Evolutionary conservation across 495 filamentous ascomycete genomes (phyloP), one percentile per base, ranked within the genome.

Genomic region (Margaritispora aquatica): DNA sequence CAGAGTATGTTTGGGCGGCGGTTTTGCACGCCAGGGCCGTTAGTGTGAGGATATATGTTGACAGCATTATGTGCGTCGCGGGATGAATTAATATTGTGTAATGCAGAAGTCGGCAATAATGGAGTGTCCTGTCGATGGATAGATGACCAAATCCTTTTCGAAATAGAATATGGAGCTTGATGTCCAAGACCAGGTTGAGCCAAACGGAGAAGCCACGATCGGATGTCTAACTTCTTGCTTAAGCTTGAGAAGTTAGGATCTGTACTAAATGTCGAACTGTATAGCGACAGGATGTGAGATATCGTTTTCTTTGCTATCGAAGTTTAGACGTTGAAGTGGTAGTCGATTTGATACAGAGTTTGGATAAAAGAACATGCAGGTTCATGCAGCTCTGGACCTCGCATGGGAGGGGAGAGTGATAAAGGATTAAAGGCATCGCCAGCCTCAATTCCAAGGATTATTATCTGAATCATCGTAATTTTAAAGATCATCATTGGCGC

Each of bases 1-100:
- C 76, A 21, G 82, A 82, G 65, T 80, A 90, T 44, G 88, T 90
- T 71, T 92, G 88, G 23, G 84, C 87, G 51, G 71, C 61, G 19
- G 29, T 70, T 75, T 26, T 44, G 49, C 29, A 38, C 19, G 66
- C 46, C 53, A 59, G 54, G 2, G 51, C 57, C 34, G 60, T 24
- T 23, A 59, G 26, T 15, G 20, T 31, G 54, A 61, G 29, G 20
- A 64, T 55, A 19, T 41, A 58, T 61, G 54, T 57, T 22, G 55
- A 54, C 27, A 63, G 58, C 64, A 66, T 66, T 27, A 48, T 55
- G 61, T 24, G 19, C 17, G 51, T 20, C 15, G 29, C 29, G 29
- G 29, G 17, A 44, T n/a, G 38, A 44, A 15, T n/a, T 2, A 44
- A n/a, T 55, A 22, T 59, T 61, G 50, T 41, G 60, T 34, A 58